A percentile compares a stretch with the other conserved stretches of the same genome.
Evolutionary conservation across 345 rosid species (phyloP).

Genomic region (Abelmoschus esculentus): DNA sequence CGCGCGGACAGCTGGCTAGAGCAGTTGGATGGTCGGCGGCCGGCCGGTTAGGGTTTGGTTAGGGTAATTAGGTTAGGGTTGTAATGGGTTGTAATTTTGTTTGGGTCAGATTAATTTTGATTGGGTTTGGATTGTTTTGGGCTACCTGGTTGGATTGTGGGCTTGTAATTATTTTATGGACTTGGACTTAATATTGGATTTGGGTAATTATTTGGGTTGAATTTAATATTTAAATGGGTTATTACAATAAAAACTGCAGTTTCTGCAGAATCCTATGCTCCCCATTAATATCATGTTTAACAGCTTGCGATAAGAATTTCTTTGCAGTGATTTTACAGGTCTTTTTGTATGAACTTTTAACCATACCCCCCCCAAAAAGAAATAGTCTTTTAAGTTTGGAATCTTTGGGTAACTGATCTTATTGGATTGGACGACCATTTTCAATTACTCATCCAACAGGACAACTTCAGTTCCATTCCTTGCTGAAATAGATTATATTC

Average conservation of each 20-base stretch:
- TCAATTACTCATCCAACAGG: background rate
- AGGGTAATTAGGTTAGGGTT: too few species aligned
- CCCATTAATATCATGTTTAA: background rate
- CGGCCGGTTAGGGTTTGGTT: too few species aligned
- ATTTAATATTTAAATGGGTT: too few species aligned
- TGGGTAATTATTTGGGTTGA: too few species aligned
- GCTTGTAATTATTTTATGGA: too few species aligned
- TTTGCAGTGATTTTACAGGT: background rate
- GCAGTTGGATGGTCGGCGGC: too few species aligned
- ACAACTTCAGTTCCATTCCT: conserved; percentile 5
- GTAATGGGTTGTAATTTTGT: too few species aligned
- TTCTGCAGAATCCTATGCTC: background rate
- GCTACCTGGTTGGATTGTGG: too few species aligned
- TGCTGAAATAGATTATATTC: conserved; percentile 4
- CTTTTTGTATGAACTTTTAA: background rate
- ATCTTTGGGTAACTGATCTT: background rate
- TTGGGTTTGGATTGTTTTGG: too few species aligned
- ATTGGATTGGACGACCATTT: background rate
- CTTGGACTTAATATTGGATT: too few species aligned
- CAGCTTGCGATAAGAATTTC: background rate
- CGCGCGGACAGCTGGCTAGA: too few species aligned
- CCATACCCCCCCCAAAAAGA: background rate
- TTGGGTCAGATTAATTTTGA: too few species aligned
- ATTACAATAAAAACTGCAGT: background rate
- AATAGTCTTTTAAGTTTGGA: background rate